phyloP scores from a whole-genome alignment of 129 eudicot genomes.

The carrot (Daucus carota) region DH1_v3.0 NC_030382.2:33887501-33888000 shows the following conservation, averaged over 20 bases:
- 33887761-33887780: background rate
- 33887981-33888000: background rate
- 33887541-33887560: background rate
- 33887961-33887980: background rate
- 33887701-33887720: slow-evolving; percentile 4
- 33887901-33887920: background rate
- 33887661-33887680: background rate
- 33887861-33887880: too few species aligned
- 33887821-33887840: background rate
- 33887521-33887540: background rate
- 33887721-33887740: background rate
- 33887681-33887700: background rate
- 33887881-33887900: background rate
- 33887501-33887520: background rate
- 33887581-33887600: slow-evolving; percentile 2
- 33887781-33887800: background rate
- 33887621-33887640: background rate
- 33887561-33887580: background rate
- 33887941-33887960: background rate
- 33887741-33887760: background rate
- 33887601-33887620: slow-evolving; percentile 1
- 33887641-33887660: background rate
- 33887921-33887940: background rate
- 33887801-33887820: background rate
- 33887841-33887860: background rate